Percentiles rank a stretch among this genome's conserved stretches.
Conservation (phyloP, 2,329 filamentous ascomycete species). For the Fusarium nygamai region DNA sequence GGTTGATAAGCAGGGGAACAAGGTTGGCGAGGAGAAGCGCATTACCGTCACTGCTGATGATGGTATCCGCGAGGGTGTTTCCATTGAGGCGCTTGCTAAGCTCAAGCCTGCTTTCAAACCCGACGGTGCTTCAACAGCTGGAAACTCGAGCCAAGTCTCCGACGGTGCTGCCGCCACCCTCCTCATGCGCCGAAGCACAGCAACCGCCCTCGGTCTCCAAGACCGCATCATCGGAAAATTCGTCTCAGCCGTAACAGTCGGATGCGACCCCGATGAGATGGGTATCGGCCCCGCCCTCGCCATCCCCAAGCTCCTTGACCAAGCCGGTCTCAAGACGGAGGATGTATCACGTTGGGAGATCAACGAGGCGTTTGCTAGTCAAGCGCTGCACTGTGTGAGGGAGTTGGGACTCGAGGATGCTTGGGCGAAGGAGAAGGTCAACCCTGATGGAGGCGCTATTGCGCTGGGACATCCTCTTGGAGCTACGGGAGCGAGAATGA, state of each 20-base stretch:
- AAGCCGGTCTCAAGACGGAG: conserved; percentile 70
- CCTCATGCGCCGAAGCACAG: conserved; percentile 85
- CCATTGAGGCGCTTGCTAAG: conserved; percentile 74
- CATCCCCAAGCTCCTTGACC: conserved; percentile 81
- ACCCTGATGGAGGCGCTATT: conserved; percentile 93
- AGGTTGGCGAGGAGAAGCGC: conserved; percentile 64
- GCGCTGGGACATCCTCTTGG: conserved; percentile 93
- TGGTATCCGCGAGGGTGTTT: conserved; percentile 77
- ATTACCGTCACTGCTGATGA: conserved; percentile 82
- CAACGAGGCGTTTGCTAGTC: conserved; percentile 82
- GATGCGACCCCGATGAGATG: conserved; percentile 92
- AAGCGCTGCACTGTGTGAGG: conserved; percentile 76
- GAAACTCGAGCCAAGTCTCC: conserved; percentile 86
- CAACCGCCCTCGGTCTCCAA: conserved; percentile 75
- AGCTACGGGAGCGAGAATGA: conserved; percentile 85
- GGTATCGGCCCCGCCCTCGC: conserved; percentile 88
- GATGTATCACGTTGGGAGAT: conserved; percentile 92
- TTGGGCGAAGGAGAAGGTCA: conserved; percentile 76
- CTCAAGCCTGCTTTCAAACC: conserved; percentile 87
- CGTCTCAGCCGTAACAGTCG: conserved; percentile 78
- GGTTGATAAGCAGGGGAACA: conserved; percentile 67
- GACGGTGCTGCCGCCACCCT: conserved; percentile 88
- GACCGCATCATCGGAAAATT: conserved; percentile 82
- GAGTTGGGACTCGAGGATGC: conserved; percentile 72
- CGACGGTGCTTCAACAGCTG: conserved; percentile 82